Percentiles rank a stretch among this genome's conserved stretches.
Conservation (phyloP, 352 stramenopile genomes). For the Saprolegnia parasitica region DNA sequence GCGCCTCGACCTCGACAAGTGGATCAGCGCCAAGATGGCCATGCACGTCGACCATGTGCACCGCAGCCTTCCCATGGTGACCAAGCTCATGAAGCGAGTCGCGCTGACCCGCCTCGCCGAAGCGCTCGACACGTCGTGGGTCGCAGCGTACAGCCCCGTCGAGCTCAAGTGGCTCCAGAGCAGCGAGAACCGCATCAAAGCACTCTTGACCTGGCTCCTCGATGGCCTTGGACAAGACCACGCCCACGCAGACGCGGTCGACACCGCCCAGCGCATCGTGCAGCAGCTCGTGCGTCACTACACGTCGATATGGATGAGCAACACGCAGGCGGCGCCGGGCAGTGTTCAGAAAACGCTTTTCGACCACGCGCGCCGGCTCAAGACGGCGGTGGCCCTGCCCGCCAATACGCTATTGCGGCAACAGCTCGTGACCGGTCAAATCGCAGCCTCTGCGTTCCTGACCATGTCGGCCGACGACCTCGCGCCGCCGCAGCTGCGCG, state of each 20-base stretch:
- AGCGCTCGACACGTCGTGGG: constrained; percentile 12
- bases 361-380: constrained; percentile 20
- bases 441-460: constrained; percentile 4
- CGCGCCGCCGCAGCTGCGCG: background rate
- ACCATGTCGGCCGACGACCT: constrained; percentile 25
- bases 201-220: constrained; percentile 8
- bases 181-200: background rate
- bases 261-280: background rate
- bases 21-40: background rate
- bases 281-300: constrained; percentile 19
- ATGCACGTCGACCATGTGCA: background rate
- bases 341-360: background rate
- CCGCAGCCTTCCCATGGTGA: background rate
- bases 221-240: constrained; percentile 3
- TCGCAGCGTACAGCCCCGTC: background rate
- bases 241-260: background rate
- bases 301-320: background rate
- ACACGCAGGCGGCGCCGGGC: background rate
- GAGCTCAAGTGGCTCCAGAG: constrained; percentile 22
- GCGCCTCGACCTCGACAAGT: background rate
- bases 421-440: background rate
- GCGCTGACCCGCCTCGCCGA: background rate
- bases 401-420: constrained; percentile 1
- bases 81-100: background rate
- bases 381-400: background rate